Conservation (phyloP, 1,284 basidiomycete species). For the Cryptococcus wingfieldii region DNA sequence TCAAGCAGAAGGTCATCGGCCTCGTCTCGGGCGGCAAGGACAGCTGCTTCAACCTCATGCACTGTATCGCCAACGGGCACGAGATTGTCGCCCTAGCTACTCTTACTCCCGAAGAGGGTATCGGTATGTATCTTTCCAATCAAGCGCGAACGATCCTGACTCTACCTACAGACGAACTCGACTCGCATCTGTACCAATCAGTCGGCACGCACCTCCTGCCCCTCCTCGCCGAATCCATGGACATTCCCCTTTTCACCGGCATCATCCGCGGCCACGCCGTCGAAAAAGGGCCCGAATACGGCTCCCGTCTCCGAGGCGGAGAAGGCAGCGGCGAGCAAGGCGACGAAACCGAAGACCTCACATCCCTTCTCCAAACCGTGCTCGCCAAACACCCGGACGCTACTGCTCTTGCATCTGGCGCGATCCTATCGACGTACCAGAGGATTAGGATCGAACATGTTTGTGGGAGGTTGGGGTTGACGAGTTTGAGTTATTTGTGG, state of each 20-base stretch:
- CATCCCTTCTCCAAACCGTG: conserved; percentile 68
- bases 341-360: conserved; percentile 96
- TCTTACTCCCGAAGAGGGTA: conserved; percentile 73
- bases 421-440: conserved; percentile 97
- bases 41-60: conserved; percentile 91
- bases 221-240: conserved; percentile 76
- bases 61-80: conserved; percentile 83
- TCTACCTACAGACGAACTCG: conserved; percentile 77
- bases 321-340: conserved; percentile 58
- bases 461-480: conserved; percentile 76
- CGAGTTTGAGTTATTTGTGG: conserved; percentile 88
- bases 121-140: conserved; percentile 57
- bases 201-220: conserved; percentile 94
- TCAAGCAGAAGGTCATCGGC: conserved; percentile 72
- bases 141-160: not conserved
- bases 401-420: conserved; percentile 86
- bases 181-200: conserved; percentile 98
- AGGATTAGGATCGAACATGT: conserved; percentile 96
- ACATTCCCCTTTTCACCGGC: conserved; percentile 77
- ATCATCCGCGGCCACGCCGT: conserved; percentile 77
- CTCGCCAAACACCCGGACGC: conserved; percentile 81
- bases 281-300: conserved; percentile 81
- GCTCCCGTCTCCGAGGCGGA: conserved; percentile 51
- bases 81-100: conserved; percentile 85
- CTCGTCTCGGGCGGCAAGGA: conserved; percentile 97